Base-by-base conservation (phyloP, 2,329 filamentous ascomycete species). In the Penicillium verrucosum region DNA sequence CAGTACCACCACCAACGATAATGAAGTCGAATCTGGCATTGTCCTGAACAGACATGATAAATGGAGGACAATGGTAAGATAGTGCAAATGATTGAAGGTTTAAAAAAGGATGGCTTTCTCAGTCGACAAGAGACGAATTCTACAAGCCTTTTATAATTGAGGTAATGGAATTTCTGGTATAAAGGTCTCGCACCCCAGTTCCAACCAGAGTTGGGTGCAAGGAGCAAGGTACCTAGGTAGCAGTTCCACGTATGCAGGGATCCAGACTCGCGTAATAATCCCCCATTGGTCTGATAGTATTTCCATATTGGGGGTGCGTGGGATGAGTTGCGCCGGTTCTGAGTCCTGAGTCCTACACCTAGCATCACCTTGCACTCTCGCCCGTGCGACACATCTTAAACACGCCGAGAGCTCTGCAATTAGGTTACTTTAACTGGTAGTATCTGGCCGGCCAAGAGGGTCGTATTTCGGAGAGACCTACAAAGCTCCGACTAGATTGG, bases 1-100 rank as follows among this genome's bases (percentile, higher is more conserved):
- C 69, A 5, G 67, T 85, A 21, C 70, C 69, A 46, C 69, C 69
- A 14, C 70, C 69, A 37, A 70, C 67, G 45, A 73, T 43, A 52
- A 72, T 69, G 52, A 70, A 72, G 60, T 71, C 69, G 53, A 68
- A 69, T n/a, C 48, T 36, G n/a, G 56, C 44, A 43, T 44, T 43
- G 40, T 57, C 40, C 6, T 59, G 21, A 11, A 51, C 46, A 23
- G 34, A 46, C 52, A 38, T 54, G 5, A 23, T 44, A 36, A 12
- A 46, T 11, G 10, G 14, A 18, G 29, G 12, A 47, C 7, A 25
- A 16, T 32, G n/a, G 4, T 6, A 23, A 36, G 1, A 36, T 11
- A 32, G 6, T 23, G 12, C 2, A 36, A 25, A 5, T 21, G 8
- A 36, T 36, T 25, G 5, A 47, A 36, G 4, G 1, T 25, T 25